These are phyloP conservation scores for Pseudogymnoascus sp. DNA, from an alignment of 2,329 filamentous ascomycete genomes.

Conservation along the genomic window DNA sequence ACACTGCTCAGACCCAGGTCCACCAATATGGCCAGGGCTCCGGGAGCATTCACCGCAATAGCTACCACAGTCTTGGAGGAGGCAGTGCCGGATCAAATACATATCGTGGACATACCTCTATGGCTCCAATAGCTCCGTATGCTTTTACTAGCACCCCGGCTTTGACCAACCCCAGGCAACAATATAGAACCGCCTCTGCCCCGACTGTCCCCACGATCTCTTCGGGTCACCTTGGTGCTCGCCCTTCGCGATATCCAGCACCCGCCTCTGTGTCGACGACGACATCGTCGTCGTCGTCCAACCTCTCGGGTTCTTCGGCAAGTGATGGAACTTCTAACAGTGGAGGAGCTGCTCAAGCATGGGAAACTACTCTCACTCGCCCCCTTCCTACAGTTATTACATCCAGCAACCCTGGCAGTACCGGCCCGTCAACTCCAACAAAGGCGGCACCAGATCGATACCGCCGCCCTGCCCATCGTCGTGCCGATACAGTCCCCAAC, in stretches of 20 bases:
- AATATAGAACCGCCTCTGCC: constrained; percentile 48
- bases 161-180: constrained; percentile 50
- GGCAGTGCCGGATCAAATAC: constrained; percentile 38
- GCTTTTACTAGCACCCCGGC: constrained; percentile 67
- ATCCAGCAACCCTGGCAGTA: constrained; percentile 43
- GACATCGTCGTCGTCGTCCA: constrained; percentile 29
- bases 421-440: constrained; percentile 39
- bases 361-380: constrained; percentile 15
- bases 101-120: constrained; percentile 45
- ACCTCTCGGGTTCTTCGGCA: constrained; percentile 22
- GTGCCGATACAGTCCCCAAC: constrained; percentile 33
- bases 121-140: constrained; percentile 64
- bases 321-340: background rate
- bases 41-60: constrained; percentile 41
- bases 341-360: constrained; percentile 14
- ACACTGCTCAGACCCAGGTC: constrained; percentile 26
- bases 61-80: constrained; percentile 44
- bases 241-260: constrained; percentile 38
- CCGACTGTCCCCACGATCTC: constrained; percentile 38
- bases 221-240: constrained; percentile 28
- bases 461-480: constrained; percentile 55
- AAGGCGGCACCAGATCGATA: constrained; percentile 80
- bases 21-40: constrained; percentile 40
- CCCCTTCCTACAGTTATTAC: constrained; percentile 36
- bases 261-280: constrained; percentile 44